Percentiles rank a stretch among this genome's conserved stretches.
Evolutionary conservation across 495 filamentous ascomycete genomes (phyloP).

Genomic region (Penicillium silybi): DNA sequence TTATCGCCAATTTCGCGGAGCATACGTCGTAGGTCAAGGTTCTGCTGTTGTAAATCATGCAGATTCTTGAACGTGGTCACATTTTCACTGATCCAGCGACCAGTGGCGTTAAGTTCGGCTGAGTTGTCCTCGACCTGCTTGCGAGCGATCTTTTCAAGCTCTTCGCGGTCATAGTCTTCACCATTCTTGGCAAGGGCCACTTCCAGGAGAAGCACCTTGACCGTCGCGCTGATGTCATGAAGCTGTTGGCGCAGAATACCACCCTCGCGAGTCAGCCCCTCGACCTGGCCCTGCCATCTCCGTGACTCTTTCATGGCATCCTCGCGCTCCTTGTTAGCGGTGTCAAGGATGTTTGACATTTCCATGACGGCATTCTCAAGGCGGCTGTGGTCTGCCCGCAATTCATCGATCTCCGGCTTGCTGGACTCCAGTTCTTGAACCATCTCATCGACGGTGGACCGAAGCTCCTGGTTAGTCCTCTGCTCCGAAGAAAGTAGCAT

Average conservation of each 20-base stretch:
- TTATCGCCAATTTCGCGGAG: conserved; percentile 77
- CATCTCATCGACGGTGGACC: conserved; percentile 76
- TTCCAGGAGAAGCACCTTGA: conserved; percentile 84
- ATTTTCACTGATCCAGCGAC: conserved; percentile 79
- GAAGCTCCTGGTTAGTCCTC: conserved; percentile 64
- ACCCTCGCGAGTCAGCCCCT: conserved; percentile 66
- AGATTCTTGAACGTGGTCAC: conserved; percentile 80
- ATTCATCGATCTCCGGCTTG: conserved; percentile 59
- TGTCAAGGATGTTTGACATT: conserved; percentile 67
- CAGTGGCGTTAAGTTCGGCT: conserved; percentile 67
- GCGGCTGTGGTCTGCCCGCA: conserved; percentile 51
- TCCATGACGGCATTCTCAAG: conserved; percentile 66
- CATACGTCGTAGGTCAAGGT: conserved; percentile 73
- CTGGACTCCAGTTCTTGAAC: conserved; percentile 55
- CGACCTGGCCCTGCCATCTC: conserved; percentile 68
- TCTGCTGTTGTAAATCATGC: conserved; percentile 82
- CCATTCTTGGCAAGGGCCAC: conserved; percentile 75
- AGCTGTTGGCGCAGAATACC: conserved; percentile 81
- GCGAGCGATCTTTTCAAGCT: conserved; percentile 68
- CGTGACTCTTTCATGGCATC: conserved; percentile 55
- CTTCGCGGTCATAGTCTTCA: conserved; percentile 63
- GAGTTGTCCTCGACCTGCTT: conserved; percentile 56
- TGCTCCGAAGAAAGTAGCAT: conserved; percentile 60
- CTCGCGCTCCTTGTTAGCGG: conserved; percentile 53
- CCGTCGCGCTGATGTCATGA: conserved; percentile 84